Evolutionary conservation across 371 early-diverging fungal species (phyloP).

Genomic region (Mucor piriformis): DNA sequence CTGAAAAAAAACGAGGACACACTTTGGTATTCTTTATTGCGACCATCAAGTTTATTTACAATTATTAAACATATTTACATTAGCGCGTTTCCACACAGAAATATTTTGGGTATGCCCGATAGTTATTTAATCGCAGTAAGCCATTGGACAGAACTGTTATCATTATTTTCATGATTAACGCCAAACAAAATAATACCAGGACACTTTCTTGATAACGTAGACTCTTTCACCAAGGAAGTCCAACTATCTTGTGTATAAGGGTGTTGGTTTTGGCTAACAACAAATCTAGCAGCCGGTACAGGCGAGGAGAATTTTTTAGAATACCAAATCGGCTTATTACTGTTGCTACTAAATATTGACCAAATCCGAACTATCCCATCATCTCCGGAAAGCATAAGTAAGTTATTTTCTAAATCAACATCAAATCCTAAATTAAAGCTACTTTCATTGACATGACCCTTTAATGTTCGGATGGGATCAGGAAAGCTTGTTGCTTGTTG

Average conservation of each 20-base stretch:
- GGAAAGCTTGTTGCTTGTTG: background rate
- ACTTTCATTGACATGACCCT: constrained; percentile 28
- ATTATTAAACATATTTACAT: too few relatives aligned
- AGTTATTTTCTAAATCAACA: constrained; percentile 15
- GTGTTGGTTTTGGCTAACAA: background rate
- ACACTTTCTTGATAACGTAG: background rate
- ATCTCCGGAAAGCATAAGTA: constrained; percentile 24
- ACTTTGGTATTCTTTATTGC: too few relatives aligned
- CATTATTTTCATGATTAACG: background rate
- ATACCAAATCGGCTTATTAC: constrained; percentile 29
- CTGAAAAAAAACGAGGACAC: too few relatives aligned
- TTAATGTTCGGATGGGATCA: constrained; percentile 21
- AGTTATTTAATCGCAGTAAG: constrained; percentile 14
- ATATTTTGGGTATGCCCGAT: too few relatives aligned
- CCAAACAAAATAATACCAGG: constrained; percentile 19
- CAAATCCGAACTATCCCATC: constrained; percentile 32
- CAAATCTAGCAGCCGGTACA: constrained; percentile 28
- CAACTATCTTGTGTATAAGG: constrained; percentile 19
- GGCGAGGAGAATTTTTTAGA: constrained; percentile 17
- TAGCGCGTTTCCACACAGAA: too few relatives aligned
- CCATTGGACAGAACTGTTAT: constrained; percentile 11
- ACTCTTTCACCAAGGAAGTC: background rate
- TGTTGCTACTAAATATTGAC: constrained; percentile 20
- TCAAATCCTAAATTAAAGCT: constrained; percentile 25
- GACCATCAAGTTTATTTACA: too few relatives aligned